Conservation (phyloP, 2,329 filamentous ascomycete genomes). For the Penicillium sp. region DNA sequence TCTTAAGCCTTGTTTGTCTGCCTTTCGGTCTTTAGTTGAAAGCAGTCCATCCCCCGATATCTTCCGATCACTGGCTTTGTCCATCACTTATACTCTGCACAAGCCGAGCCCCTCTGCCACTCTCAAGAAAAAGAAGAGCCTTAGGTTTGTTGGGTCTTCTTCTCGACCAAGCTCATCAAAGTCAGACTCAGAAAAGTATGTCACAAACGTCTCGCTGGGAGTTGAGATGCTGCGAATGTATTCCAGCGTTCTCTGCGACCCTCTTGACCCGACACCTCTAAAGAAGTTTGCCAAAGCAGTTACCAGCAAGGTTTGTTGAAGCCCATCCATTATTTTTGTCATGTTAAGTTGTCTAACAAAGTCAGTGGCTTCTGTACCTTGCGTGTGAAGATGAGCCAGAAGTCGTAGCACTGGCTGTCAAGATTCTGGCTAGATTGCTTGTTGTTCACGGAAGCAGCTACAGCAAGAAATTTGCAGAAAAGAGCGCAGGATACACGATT, state of each 20-base stretch:
- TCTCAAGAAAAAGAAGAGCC: slow-evolving; percentile 53
- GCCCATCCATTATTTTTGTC: neutral
- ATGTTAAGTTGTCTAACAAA: neutral
- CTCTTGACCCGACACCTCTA: slow-evolving; percentile 69
- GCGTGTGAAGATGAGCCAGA: slow-evolving; percentile 84
- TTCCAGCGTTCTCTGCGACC: slow-evolving; percentile 75
- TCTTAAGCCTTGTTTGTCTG: slow-evolving; percentile 74
- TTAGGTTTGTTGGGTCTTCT: slow-evolving; percentile 38
- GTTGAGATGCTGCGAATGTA: slow-evolving; percentile 77
- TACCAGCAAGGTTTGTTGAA: slow-evolving; percentile 77
- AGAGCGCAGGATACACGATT: slow-evolving; percentile 85
- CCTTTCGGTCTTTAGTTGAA: slow-evolving; percentile 78
- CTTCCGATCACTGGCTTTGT: slow-evolving; percentile 83
- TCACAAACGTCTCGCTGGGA: slow-evolving; percentile 72
- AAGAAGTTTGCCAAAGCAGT: slow-evolving; percentile 91
- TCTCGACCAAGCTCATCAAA: slow-evolving; percentile 40
- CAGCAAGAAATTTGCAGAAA: slow-evolving; percentile 81
- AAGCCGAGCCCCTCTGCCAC: slow-evolving; percentile 53
- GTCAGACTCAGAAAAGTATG: slow-evolving; percentile 32
- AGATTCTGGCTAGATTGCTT: slow-evolving; percentile 81
- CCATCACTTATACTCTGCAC: slow-evolving; percentile 91
- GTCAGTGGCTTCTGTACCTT: slow-evolving; percentile 86
- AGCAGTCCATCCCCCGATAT: slow-evolving; percentile 83
- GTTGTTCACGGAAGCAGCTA: slow-evolving; percentile 82
- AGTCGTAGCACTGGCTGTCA: slow-evolving; percentile 77